phyloP scores from a whole-genome alignment of 129 eudicot genomes.

The Flaveria sonorensis region DNA sequence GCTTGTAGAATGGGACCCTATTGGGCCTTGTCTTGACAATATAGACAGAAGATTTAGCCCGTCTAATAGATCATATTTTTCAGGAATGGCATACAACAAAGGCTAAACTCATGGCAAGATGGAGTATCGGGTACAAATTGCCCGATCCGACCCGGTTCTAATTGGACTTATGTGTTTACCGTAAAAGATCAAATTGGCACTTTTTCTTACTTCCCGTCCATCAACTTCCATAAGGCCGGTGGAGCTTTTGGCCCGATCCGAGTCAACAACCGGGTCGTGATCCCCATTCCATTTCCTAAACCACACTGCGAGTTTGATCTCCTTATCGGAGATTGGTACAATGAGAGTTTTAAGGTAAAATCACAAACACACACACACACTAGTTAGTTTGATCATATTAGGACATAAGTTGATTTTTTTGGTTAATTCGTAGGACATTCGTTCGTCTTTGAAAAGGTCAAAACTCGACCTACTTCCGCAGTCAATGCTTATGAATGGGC shows the following conservation, averaged over 20 bases:
- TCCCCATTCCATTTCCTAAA: constrained; percentile 42
- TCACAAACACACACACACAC: background rate
- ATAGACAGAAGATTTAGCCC: background rate
- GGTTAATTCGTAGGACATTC: constrained; percentile 29
- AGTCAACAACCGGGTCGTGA: constrained; percentile 42
- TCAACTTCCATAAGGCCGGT: constrained; percentile 60
- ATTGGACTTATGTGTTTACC: constrained; percentile 56
- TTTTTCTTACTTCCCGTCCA: constrained; percentile 54
- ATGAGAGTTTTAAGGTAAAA: constrained; percentile 50
- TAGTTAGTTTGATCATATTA: background rate
- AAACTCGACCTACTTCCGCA: constrained; percentile 27
- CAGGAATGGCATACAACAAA: constrained; percentile 64
- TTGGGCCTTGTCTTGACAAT: background rate
- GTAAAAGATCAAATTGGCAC: constrained; percentile 65
- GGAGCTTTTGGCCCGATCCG: constrained; percentile 70
- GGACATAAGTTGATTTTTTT: background rate
- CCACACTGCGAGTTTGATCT: constrained; percentile 55
- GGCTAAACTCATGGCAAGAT: constrained; percentile 75
- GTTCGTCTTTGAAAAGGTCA: constrained; percentile 30
- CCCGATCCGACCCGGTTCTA: constrained; percentile 55
- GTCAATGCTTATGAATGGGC: constrained; percentile 57
- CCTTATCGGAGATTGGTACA: constrained; percentile 65
- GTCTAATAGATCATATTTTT: background rate
- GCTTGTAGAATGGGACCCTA: constrained; percentile 1
- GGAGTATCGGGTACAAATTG: constrained; percentile 71